Percentiles rank a stretch among this genome's conserved stretches.
Evolutionary conservation across 805 yeast species (phyloP).

Genomic region (Trichomonascus vanleenenianus): DNA sequence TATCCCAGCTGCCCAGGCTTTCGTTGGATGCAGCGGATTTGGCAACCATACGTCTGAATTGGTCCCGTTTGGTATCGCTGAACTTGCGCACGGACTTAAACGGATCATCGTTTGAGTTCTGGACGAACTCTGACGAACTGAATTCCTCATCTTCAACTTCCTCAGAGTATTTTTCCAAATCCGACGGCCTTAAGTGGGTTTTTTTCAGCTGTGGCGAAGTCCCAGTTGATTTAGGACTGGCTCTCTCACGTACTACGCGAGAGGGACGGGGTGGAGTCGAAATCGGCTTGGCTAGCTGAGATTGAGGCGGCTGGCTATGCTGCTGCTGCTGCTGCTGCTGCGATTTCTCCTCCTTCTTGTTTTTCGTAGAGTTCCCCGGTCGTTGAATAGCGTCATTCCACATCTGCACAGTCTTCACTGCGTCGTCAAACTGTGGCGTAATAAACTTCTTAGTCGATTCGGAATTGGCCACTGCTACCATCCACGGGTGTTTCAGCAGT

Average conservation of each 20-base stretch:
- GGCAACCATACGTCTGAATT: constrained; percentile 2
- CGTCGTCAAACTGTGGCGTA: constrained; percentile 17
- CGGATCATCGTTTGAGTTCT: not conserved
- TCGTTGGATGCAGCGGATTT: not conserved
- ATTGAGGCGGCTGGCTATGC: not conserved
- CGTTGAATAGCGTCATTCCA: constrained; percentile 22
- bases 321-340: constrained; percentile 1
- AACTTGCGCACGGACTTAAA: constrained; percentile 5
- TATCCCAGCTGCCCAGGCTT: not conserved
- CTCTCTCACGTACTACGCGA: not conserved
- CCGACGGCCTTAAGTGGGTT: not conserved
- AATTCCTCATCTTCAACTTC: not conserved
- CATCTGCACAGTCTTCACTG: constrained; percentile 23
- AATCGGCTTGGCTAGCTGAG: not conserved
- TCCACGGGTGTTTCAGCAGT: constrained; percentile 57
- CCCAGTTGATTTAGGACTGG: not conserved
- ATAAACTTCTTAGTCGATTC: constrained; percentile 4
- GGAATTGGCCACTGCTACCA: constrained; percentile 23
- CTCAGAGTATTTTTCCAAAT: not conserved
- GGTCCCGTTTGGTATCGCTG: constrained; percentile 4
- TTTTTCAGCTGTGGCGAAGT: too few relatives aligned
- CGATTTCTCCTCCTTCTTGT: not conserved
- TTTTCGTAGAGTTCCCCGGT: constrained; percentile 1
- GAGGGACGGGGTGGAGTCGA: too few relatives aligned
- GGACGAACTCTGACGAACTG: not conserved